These are phyloP conservation scores for Chamaecrista fasciculata DNA, from an alignment of 306 rosid species.

Conservation along the genomic window DNA sequence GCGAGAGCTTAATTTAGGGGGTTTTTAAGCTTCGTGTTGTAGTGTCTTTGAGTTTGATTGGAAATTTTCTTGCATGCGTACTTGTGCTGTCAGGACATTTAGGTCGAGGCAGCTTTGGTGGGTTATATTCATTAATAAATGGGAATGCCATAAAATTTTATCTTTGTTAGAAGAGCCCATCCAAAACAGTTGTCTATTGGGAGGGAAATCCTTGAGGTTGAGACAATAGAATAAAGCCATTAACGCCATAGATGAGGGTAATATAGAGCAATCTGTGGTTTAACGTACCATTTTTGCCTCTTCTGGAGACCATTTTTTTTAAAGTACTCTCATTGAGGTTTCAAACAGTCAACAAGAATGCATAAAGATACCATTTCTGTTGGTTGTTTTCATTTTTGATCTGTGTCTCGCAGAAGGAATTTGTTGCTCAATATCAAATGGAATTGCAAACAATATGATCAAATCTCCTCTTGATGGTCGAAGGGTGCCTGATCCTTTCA, in stretches of 20 bases:
- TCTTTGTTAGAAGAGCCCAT: not conserved
- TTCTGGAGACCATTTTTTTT: not conserved
- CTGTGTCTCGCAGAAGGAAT: constrained; percentile 61
- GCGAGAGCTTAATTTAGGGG: not conserved
- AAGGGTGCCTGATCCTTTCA: constrained; percentile 47
- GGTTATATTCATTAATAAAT: not conserved
- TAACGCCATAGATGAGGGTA: not conserved
- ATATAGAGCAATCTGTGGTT: not conserved
- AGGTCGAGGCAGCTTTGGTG: not conserved
- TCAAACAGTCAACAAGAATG: not conserved
- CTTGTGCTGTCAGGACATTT: not conserved
- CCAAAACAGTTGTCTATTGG: not conserved
- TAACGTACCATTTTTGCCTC: not conserved
- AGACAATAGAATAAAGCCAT: not conserved
- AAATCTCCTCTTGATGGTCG: constrained; percentile 54
- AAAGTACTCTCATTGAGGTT: not conserved
- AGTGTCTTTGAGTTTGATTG: not conserved
- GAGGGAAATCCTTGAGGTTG: not conserved
- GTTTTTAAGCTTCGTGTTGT: not conserved
- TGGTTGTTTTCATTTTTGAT: constrained; percentile 31
- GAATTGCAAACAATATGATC: constrained; percentile 47
- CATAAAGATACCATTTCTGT: not conserved
- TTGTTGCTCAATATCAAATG: constrained; percentile 49
- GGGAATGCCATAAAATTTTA: not conserved
- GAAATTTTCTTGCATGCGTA: constrained; percentile 8